phyloP scores from a whole-genome alignment of 2,329 filamentous ascomycete species.

The Meredithiella fracta region DNA sequence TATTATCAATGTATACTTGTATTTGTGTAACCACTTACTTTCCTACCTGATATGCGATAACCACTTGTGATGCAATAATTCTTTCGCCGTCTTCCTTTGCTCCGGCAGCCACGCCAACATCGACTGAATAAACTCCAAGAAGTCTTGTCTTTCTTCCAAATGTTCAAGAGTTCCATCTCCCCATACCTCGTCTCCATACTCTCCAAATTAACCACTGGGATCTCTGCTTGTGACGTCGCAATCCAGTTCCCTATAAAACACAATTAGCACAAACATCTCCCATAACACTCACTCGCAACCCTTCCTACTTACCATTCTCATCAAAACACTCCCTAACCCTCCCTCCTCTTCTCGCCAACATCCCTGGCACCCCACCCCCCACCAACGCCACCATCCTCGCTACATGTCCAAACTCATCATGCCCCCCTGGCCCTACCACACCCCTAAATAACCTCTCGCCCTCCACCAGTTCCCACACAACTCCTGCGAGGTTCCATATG shows the following conservation, averaged over 20 bases:
- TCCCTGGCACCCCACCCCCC: conserved; percentile 1
- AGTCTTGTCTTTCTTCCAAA: conserved; percentile 2
- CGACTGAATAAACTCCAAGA: conserved; percentile 8
- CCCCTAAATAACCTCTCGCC: conserved; percentile 9
- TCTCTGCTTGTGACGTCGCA: conserved; percentile 10
- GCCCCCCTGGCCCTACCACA: conserved; percentile 2
- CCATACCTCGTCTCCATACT: conserved; percentile 9
- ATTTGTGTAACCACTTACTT: neutral
- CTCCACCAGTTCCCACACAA: conserved; percentile 12
- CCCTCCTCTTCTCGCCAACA: conserved; percentile 7
- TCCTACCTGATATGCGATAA: neutral
- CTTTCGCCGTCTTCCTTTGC: conserved; percentile 7
- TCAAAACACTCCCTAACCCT: conserved; percentile 10
- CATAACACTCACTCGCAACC: neutral
- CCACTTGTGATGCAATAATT: conserved; percentile 9
- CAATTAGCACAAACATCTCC: neutral
- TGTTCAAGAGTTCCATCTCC: neutral
- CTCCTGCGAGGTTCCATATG: conserved; percentile 12
- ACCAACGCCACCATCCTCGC: conserved; percentile 14
- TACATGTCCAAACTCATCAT: conserved; percentile 11
- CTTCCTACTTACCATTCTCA: conserved; percentile 6
- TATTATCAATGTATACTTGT: no score
- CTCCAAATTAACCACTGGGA: conserved; percentile 8
- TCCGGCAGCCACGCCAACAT: conserved; percentile 13
- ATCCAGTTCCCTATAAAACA: conserved; percentile 8